These are phyloP conservation scores for Cadophora malorum DNA, from an alignment of 2,329 filamentous ascomycete genomes.

Conservation along the genomic window DNA sequence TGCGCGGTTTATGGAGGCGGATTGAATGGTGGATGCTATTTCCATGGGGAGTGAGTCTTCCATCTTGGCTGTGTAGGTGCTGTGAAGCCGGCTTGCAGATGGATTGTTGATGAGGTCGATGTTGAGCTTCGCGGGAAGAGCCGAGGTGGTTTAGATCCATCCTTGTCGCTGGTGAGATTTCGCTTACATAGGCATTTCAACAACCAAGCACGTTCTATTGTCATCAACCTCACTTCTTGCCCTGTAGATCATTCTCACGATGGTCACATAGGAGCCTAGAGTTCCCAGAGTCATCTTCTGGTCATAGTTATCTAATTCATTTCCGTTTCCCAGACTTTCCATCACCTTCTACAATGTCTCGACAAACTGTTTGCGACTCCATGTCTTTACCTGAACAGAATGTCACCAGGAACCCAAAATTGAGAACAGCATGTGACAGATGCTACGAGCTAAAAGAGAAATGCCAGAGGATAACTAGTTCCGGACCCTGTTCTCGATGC, in stretches of 20 bases:
- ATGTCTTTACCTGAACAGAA: neutral
- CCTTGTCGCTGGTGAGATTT: neutral
- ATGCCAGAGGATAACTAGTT: too few relatives aligned
- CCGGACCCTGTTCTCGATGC: too few relatives aligned
- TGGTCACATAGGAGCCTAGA: too few relatives aligned
- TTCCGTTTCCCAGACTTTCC: too few relatives aligned
- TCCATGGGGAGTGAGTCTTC: conserved; percentile 59
- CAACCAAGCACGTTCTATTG: neutral
- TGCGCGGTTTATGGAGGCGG: conserved; percentile 74
- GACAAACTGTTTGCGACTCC: too few relatives aligned
- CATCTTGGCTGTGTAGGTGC: conserved; percentile 34
- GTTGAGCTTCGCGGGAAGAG: neutral
- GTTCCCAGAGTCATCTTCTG: too few relatives aligned
- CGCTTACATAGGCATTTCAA: neutral
- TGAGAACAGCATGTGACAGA: conserved; percentile 5
- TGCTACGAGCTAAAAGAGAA: too few relatives aligned
- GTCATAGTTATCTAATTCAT: too few relatives aligned
- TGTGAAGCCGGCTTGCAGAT: neutral
- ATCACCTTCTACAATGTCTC: too few relatives aligned
- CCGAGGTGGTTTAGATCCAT: neutral
- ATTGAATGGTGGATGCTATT: conserved; percentile 80
- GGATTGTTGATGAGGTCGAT: neutral
- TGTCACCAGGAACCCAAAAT: neutral
- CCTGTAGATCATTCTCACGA: neutral
- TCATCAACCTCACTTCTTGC: neutral